These are phyloP conservation scores for Aureobasidium pullulans DNA, from an alignment of 2,329 filamentous ascomycete genomes.

Conservation along the genomic window DNA sequence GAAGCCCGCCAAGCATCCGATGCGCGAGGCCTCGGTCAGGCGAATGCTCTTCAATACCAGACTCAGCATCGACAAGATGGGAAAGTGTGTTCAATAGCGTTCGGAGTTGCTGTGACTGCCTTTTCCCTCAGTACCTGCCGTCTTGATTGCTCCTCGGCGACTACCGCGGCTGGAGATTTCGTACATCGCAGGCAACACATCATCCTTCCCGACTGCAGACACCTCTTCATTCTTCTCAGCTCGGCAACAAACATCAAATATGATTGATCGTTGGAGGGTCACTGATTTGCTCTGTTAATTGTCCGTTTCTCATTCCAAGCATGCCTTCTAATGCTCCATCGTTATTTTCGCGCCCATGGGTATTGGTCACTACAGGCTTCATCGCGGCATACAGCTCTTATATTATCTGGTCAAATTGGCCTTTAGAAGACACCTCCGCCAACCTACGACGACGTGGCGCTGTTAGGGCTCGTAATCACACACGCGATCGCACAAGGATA, in stretches of 20 bases:
- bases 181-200: not conserved
- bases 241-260: not conserved
- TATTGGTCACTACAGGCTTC: slow-evolving; percentile 50
- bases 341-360: slow-evolving; percentile 35
- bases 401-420: slow-evolving; percentile 45
- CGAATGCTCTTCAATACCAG: not conserved
- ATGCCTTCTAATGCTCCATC: slow-evolving; percentile 9
- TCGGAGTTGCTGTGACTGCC: not conserved
- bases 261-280: slow-evolving; percentile 1
- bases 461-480: slow-evolving; percentile 41
- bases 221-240: not conserved
- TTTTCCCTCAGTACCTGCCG: no score
- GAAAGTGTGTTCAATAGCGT: no score
- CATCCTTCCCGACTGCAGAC: not conserved
- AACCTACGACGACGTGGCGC: slow-evolving; percentile 60
- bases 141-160: not conserved
- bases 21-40: not conserved
- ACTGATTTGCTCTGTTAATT: not conserved
- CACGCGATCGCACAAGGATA: not conserved
- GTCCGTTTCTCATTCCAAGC: not conserved
- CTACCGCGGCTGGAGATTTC: not conserved
- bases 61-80: no score
- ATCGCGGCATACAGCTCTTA: slow-evolving; percentile 53
- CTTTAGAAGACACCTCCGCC: slow-evolving; percentile 22
- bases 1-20: not conserved